phyloP scores from a whole-genome alignment of 2,329 filamentous ascomycete species.

The Colletotrichum agaves region DNA sequence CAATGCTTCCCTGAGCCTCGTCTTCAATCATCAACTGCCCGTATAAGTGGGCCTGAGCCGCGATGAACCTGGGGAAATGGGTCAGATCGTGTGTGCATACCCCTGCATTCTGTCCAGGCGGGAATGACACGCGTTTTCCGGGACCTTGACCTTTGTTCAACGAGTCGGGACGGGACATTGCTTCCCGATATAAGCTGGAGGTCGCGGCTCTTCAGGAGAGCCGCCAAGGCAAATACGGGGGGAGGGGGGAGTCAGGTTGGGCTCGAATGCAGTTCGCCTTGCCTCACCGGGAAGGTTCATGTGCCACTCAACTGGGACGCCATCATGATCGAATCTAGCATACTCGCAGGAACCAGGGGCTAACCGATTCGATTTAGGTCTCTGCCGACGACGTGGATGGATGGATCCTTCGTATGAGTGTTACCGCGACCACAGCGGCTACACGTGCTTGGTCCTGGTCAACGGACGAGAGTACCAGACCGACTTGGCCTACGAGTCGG shows the following conservation, averaged over 20 bases:
- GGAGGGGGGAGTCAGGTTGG: slow-evolving; percentile 45
- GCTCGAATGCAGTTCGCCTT: slow-evolving; percentile 46
- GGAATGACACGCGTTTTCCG: slow-evolving; percentile 39
- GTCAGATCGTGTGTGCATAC: slow-evolving; percentile 41
- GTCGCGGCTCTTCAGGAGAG: slow-evolving; percentile 20
- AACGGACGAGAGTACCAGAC: slow-evolving; percentile 98
- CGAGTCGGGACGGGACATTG: slow-evolving; percentile 14
- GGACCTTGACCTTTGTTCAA: slow-evolving; percentile 17
- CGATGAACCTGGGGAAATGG: slow-evolving; percentile 25
- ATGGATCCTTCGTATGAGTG: slow-evolving; percentile 89
- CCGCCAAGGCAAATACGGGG: not conserved
- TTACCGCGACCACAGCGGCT: slow-evolving; percentile 78
- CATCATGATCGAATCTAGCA: slow-evolving; percentile 2
- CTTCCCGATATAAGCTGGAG: slow-evolving; percentile 9
- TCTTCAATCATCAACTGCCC: slow-evolving; percentile 16
- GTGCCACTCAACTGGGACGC: slow-evolving; percentile 26
- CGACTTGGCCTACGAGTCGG: slow-evolving; percentile 84
- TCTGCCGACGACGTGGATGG: slow-evolving; percentile 96
- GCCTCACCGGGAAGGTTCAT: slow-evolving; percentile 38
- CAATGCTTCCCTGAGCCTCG: slow-evolving; percentile 35
- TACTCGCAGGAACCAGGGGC: slow-evolving; percentile 38
- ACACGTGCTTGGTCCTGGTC: slow-evolving; percentile 90
- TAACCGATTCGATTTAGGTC: slow-evolving; percentile 69
- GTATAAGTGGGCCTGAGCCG: slow-evolving; percentile 34
- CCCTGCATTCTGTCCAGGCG: slow-evolving; percentile 47